These are phyloP conservation scores for Leptographium lundbergii DNA, from an alignment of 2,329 filamentous ascomycete genomes.

Conservation along the genomic window DNA sequence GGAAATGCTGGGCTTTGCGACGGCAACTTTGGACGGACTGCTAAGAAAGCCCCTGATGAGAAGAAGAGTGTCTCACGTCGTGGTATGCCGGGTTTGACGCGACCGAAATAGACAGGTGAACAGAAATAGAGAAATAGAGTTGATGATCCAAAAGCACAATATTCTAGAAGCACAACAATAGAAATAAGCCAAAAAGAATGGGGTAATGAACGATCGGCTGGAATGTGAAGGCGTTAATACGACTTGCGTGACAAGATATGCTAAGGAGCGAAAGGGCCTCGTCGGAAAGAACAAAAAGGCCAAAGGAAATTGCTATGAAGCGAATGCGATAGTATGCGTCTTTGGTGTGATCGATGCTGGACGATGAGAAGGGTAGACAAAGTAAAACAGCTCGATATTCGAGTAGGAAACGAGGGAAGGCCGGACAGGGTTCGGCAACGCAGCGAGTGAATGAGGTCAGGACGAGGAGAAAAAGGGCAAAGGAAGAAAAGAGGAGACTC, in stretches of 20 bases:
- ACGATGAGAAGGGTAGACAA: background rate
- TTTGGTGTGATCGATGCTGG: background rate
- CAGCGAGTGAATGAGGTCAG: background rate
- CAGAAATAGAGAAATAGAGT: conserved; percentile 3
- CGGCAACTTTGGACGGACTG: background rate
- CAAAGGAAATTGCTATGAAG: background rate
- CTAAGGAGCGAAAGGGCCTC: background rate
- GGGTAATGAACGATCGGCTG: background rate
- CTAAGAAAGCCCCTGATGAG: background rate
- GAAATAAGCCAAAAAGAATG: background rate
- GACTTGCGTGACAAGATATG: background rate
- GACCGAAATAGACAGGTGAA: background rate
- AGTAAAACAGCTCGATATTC: background rate
- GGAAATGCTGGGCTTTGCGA: background rate
- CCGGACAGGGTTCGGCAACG: background rate
- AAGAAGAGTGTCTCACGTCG: conserved; percentile 3
- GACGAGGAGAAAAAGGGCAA: background rate
- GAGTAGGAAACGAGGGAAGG: background rate
- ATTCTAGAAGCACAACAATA: background rate
- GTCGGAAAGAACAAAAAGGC: background rate
- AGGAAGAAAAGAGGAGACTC: background rate
- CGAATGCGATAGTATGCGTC: background rate
- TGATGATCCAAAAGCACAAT: conserved; percentile 6
- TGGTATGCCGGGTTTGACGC: background rate
- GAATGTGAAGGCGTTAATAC: background rate